phyloP scores from a whole-genome alignment of 345 rosid species.

The Pistacia atlantica region DNA sequence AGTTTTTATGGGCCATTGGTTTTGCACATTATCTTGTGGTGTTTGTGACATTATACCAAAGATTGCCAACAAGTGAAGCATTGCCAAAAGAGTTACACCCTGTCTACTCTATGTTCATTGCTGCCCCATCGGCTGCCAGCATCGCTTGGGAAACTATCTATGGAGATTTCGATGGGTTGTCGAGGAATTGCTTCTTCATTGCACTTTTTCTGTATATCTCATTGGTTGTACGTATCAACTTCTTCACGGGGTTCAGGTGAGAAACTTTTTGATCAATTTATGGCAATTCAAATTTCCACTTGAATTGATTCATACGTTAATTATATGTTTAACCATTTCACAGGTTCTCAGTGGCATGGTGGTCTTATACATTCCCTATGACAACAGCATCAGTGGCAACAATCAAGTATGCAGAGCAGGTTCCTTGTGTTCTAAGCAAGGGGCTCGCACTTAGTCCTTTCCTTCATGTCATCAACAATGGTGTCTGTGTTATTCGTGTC shows the following conservation, averaged over 20 bases:
- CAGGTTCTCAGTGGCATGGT: constrained; percentile 96
- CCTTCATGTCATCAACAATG: constrained; percentile 82
- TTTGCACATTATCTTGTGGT: constrained; percentile 91
- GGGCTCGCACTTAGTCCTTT: constrained; percentile 73
- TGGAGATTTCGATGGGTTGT: constrained; percentile 69
- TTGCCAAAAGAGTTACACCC: constrained; percentile 94
- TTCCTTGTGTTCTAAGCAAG: constrained; percentile 58
- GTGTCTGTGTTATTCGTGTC: constrained; percentile 63
- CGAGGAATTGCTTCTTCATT: constrained; percentile 86
- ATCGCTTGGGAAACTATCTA: constrained; percentile 90
- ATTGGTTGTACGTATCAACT: constrained; percentile 74
- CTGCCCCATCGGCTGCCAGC: constrained; percentile 96
- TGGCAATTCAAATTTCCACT: background rate
- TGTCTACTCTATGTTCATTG: constrained; percentile 96
- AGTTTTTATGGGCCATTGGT: constrained; percentile 92
- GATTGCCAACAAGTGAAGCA: constrained; percentile 90
- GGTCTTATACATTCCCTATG: constrained; percentile 98
- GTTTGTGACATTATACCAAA: constrained; percentile 87
- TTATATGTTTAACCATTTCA: background rate
- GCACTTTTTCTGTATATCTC: constrained; percentile 83
- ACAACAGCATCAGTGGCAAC: constrained; percentile 89
- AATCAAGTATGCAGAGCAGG: constrained; percentile 83
- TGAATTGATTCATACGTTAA: background rate
- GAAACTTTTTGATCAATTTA: constrained; percentile 11
- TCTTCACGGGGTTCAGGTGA: constrained; percentile 96